Conservation (phyloP, 1,284 basidiomycete genomes). For the Ceratobasidium sp. region DNA sequence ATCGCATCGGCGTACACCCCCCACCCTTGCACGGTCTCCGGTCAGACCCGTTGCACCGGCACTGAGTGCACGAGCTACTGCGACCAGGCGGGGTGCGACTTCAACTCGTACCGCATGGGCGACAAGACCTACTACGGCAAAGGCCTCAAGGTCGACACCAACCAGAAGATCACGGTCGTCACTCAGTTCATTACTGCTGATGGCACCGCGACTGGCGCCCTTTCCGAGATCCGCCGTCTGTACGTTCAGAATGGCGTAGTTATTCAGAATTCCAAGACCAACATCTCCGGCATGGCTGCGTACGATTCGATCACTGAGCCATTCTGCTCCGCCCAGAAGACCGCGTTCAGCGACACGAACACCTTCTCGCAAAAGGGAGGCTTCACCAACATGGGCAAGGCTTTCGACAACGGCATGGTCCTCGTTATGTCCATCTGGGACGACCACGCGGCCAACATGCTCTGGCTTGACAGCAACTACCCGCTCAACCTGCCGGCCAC, state of each 20-base stretch:
- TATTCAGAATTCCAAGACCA: constrained; percentile 64
- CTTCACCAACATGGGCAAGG: constrained; percentile 62
- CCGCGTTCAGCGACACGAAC: constrained; percentile 61
- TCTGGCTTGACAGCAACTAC: constrained; percentile 71
- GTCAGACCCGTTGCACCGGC: constrained; percentile 49
- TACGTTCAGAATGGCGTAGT: constrained; percentile 68
- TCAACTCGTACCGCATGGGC: constrained; percentile 70
- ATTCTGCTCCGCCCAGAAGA: constrained; percentile 63
- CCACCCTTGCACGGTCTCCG: constrained; percentile 46
- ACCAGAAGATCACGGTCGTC: constrained; percentile 65
- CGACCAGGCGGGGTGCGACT: constrained; percentile 67
- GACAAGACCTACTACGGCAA: constrained; percentile 64
- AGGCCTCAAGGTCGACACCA: constrained; percentile 64
- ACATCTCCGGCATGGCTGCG: constrained; percentile 57
- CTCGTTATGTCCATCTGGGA: constrained; percentile 71
- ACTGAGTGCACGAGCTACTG: constrained; percentile 53
- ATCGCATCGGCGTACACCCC: constrained; percentile 65
- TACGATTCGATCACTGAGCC: constrained; percentile 58
- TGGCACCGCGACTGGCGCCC: constrained; percentile 62
- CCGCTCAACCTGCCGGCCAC: constrained; percentile 58
- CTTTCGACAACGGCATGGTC: constrained; percentile 66
- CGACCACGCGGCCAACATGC: constrained; percentile 69
- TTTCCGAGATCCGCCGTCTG: constrained; percentile 67
- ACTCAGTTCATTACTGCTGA: constrained; percentile 68
- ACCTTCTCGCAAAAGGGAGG: constrained; percentile 65